Base-by-base conservation (phyloP, 2,329 filamentous ascomycete genomes). In the Aureobasidium zeae region DNA sequence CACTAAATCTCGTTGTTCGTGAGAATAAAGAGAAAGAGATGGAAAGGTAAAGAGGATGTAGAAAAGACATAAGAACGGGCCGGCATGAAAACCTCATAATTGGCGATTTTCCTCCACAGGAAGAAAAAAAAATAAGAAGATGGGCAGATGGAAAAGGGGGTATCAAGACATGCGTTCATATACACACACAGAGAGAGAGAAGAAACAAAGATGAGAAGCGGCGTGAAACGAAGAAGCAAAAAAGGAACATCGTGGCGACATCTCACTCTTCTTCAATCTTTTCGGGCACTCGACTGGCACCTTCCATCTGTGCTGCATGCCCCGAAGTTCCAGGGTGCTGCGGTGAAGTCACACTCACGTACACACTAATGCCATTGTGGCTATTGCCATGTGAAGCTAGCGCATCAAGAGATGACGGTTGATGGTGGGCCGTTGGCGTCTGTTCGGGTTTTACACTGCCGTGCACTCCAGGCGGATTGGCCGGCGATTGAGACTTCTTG, bases 211-310 rank as follows among this genome's bases (percentile, higher is more conserved):
- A 44, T 26, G 21, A 31, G 17, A 21, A 32, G 10, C 7, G 10
- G 39, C 29, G 16, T 22, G 22, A n/a, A 28, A 24, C 33, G 17
- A 24, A 8, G 26, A 8, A 17, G 3, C 17, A 26, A 13, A 19
- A 16, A 17, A 17, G 6, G 9, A 15, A 15, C 10, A 15, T 13
- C 6, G n/a, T 37, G 5, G 60, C 58, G 12, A 60, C 57, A 47
- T 64, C 62, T 16, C 54, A 49, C 12, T 50, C 65, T 53, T 71
- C 69, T 20, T 70, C 67, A 39, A 72, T 71, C 56, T 63, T 65
- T 13, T 61, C 60, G 12, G 68, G 67, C 19, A 69, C 59, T 28
- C 65, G 63, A 15, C 53, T 54, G 4, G 56, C 56, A 13, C 62
- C 58, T 43, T 59, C 55, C 59, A 62, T 62, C 22, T 50, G 54